Evolutionary conservation across 2,329 filamentous ascomycete genomes (phyloP), one percentile per base, ranked within the genome.

Genomic region (Pseudocercospora pini-densiflorae): DNA sequence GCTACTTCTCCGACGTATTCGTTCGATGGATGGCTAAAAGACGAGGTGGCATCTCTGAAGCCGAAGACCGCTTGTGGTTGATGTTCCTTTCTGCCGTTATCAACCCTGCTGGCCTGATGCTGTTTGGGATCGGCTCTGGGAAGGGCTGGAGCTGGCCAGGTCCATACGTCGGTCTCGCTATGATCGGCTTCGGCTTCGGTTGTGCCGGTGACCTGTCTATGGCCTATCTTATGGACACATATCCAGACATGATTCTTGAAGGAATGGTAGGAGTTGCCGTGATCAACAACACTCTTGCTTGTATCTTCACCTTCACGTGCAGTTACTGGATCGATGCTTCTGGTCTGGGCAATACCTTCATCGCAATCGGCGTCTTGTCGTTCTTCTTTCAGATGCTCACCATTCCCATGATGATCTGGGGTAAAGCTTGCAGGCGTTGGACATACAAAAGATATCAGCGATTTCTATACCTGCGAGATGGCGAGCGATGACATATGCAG

Each of bases 101-200:
- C 55, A 85, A 83, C 43, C 84, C 85, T 0, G 76, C 81, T 2
- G 85, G 85, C 9, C 80, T 87, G 72, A 82, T 84, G 75, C 76
- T 87, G 0, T 87, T 87, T 47, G 85, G 85, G 5, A 83, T 87
- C 43, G 84, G 83, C 0, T 84, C 83, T 2, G 81, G 77, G 9
- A 77, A 83, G 43, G 83, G 81, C 1, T 86, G 83, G 85, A 68
- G 75, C 40, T 87, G 86, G 86, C 84, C 82, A 1, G 70, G 61
- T 10, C 83, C 85, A 0, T 88, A 88, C 62, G 77, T 88, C 14
- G 86, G 84, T 1, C 76, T 88, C 0, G 86, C 83, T 3, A 83
- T 87, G 69, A 87, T 87, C 29, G 86, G 86, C 4, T 88, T 88
- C 62, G 86, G 86, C 1, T 88, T 85, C 75, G 86, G 86, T 7